Evolutionary conservation across 78 protist genomes (phyloP).

Genomic region (Dictyostelium capitatum): DNA sequence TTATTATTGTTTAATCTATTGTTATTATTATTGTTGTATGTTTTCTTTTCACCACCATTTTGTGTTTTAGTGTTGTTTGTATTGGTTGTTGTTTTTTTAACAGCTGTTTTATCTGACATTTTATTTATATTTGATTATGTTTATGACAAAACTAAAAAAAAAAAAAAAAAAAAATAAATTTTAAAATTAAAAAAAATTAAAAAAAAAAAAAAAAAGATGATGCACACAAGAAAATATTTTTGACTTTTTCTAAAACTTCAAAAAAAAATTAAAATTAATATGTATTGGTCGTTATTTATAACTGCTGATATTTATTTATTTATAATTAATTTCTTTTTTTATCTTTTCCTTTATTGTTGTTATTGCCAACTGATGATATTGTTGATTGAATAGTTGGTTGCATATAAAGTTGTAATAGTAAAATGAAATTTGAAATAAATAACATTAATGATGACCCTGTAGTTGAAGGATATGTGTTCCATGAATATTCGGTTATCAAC

Average conservation of each 20-base stretch:
- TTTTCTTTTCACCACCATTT: constrained; percentile 25
- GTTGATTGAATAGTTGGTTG: background rate
- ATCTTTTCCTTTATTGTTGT: background rate
- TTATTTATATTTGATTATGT: background rate
- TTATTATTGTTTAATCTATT: background rate
- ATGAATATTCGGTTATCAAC: constrained; percentile 19
- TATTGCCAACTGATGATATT: background rate
- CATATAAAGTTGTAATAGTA: constrained; percentile 14
- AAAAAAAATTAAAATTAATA: too few relatives aligned
- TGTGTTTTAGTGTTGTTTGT: background rate
- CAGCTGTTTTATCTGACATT: background rate
- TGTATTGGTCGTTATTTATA: background rate
- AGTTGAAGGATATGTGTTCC: constrained; percentile 67
- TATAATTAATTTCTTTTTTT: too few relatives aligned
- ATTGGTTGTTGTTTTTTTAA: background rate
- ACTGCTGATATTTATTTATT: background rate
- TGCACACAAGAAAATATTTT: too few relatives aligned
- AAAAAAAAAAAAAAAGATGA: constrained; percentile 5
- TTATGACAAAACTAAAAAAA: background rate
- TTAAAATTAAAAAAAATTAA: background rate
- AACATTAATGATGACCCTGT: background rate
- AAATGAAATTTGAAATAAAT: constrained; percentile 16
- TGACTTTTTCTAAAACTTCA: background rate
- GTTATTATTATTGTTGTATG: background rate
- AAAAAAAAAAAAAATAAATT: background rate